Evolutionary conservation across 2,329 filamentous ascomycete genomes (phyloP), one percentile per base, ranked within the genome.

Genomic region (Ceratocystis cubensis): DNA sequence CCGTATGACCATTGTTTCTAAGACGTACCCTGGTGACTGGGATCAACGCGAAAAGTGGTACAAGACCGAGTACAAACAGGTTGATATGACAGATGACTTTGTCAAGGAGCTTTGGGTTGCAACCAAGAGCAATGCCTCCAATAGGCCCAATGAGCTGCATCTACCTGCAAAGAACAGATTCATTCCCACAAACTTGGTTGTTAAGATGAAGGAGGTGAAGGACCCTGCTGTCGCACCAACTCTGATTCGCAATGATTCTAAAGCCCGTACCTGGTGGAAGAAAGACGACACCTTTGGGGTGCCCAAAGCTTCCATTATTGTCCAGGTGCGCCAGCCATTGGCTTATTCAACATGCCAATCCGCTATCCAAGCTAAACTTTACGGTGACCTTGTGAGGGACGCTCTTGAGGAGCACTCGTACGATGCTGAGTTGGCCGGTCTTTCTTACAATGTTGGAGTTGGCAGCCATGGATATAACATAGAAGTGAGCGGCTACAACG

Each of bases 211-310:
- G 75, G 89, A 96, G 45, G 82, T 94, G n/a, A 80, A 84, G 30
- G 84, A 89, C 71, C 88, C 91, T 1, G 79, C 86, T 0, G 82
- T 88, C 66, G 80, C 85, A 0, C 94, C 94, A 0, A 88, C 86
- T 69, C 80, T 99, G 28, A 87, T 99, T 69, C 86, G 92, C 70
- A 91, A 96, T 71, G 93, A 96, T 70, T 81, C 86, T 5, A 78
- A 85, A 44, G 86, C 89, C 0, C 86, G 92, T 37, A 88, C 90
- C 2, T 99, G 94, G 94, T 96, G 87, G 80, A 99, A 99, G 80
- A 97, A 97, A 77, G 94, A 99, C 72, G 94, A 99, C 71, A 91
- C 87, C 0, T 99, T 97, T 76, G 97, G 93, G 92, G 94, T 97
- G 8, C 94, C 94, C 7, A 96, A 96, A 75, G 94, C 90, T 2